phyloP scores from a whole-genome alignment of 2,329 filamentous ascomycete species.

The Capronia americana region DNA sequence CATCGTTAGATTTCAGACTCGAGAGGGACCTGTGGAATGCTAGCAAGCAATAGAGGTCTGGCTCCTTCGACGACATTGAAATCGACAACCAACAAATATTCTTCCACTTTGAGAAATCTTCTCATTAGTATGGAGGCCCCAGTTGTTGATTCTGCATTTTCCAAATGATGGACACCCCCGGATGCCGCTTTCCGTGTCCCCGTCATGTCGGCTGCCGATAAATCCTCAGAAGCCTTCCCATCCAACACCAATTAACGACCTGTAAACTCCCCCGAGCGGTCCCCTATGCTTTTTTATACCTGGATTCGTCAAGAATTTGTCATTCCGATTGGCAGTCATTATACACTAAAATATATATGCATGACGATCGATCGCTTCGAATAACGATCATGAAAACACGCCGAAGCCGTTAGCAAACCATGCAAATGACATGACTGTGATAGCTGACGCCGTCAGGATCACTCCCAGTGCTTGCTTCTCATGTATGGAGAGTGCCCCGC shows the following conservation, averaged over 20 bases:
- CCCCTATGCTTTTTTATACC: constrained; percentile 30
- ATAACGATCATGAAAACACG: constrained; percentile 35
- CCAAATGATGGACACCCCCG: constrained; percentile 24
- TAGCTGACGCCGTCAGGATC: constrained; percentile 60
- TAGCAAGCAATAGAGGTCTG: neutral
- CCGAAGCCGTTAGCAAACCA: constrained; percentile 56
- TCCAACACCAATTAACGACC: constrained; percentile 16
- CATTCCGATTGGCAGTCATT: constrained; percentile 30
- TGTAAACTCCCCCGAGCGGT: constrained; percentile 1
- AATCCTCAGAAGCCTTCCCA: constrained; percentile 15
- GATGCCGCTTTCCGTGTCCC: constrained; percentile 24
- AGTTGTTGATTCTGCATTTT: constrained; percentile 20
- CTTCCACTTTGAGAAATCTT: constrained; percentile 14
- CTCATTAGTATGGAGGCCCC: constrained; percentile 5
- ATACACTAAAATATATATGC: constrained; percentile 25
- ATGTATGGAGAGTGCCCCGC: constrained; percentile 57
- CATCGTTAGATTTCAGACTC: neutral
- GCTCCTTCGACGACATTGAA: neutral
- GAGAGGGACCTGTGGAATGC: neutral
- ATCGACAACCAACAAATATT: constrained; percentile 6
- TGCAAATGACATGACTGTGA: constrained; percentile 65
- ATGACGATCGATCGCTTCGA: constrained; percentile 8
- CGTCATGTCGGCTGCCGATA: constrained; percentile 25
- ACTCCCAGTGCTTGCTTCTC: constrained; percentile 64
- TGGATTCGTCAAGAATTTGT: constrained; percentile 28